Conservation (phyloP, 1,139 yeast species). For the Saccharomyces hybrid region DNA sequence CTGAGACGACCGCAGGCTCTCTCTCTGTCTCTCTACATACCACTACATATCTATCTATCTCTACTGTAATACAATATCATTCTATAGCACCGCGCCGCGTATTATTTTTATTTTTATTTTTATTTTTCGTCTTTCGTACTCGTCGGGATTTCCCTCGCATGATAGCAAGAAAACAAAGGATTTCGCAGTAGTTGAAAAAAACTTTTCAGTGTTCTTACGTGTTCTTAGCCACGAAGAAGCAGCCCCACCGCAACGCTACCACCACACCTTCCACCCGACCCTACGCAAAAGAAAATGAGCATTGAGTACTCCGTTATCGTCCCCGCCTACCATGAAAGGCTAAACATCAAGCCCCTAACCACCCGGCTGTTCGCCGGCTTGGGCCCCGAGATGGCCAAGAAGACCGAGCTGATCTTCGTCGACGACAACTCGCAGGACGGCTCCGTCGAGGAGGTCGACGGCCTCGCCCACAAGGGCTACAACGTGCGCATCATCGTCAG, state of each 20-base stretch:
- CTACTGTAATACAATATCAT: no score
- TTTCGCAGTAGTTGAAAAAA: not conserved
- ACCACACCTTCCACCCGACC: no score
- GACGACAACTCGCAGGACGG: constrained; percentile 45
- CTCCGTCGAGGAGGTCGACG: constrained; percentile 41
- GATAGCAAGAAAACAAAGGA: not conserved
- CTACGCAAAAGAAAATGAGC: constrained; percentile 22
- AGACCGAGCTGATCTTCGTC: constrained; percentile 40
- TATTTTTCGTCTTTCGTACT: not conserved
- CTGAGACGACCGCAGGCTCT: no score
- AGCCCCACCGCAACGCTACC: no score
- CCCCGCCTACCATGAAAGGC: constrained; percentile 42
- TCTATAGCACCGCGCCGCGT: no score
- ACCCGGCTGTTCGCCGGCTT: constrained; percentile 40
- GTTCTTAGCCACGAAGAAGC: not conserved
- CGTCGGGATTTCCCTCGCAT: no score
- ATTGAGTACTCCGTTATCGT: constrained; percentile 38
- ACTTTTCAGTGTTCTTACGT: not conserved
- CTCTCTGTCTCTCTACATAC: no score
- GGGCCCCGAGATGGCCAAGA: constrained; percentile 35
- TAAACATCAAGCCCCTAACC: constrained; percentile 40
- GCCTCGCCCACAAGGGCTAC: constrained; percentile 37
- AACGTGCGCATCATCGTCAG: constrained; percentile 41
- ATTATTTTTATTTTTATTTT: not conserved
- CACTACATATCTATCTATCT: no score